Evolutionary conservation across 306 rosid genomes (phyloP).

Genomic region (Abrus pulchellus): DNA sequence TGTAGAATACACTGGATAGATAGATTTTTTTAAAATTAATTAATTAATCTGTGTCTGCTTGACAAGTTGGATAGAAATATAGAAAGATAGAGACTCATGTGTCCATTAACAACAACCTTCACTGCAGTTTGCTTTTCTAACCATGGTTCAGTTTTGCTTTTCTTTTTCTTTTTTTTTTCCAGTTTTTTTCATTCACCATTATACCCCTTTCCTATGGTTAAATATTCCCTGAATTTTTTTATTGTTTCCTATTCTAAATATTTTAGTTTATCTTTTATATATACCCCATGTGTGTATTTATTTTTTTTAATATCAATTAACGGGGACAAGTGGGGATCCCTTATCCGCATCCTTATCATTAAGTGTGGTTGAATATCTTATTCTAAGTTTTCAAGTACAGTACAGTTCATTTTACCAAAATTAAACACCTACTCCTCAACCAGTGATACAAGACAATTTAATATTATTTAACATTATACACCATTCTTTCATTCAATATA

Average conservation of each 20-base stretch:
- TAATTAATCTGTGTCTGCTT: slow-evolving; percentile 30
- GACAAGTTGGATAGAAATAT: slow-evolving; percentile 40
- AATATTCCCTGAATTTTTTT: not conserved
- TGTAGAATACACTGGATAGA: slow-evolving; percentile 32
- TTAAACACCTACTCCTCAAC: slow-evolving; percentile 29
- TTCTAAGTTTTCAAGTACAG: slow-evolving; percentile 15
- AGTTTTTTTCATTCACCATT: slow-evolving; percentile 16
- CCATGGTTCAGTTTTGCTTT: slow-evolving; percentile 38
- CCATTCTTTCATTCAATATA: not conserved
- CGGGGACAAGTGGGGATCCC: not conserved
- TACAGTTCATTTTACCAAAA: slow-evolving; percentile 35
- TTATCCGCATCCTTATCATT: slow-evolving; percentile 20
- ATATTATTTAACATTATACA: slow-evolving; percentile 47
- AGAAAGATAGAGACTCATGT: slow-evolving; percentile 17
- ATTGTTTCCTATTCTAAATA: not conserved
- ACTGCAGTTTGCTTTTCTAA: slow-evolving; percentile 48
- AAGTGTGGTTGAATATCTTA: slow-evolving; percentile 45
- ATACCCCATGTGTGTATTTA: slow-evolving; percentile 1
- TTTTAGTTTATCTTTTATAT: not conserved
- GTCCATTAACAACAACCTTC: slow-evolving; percentile 42
- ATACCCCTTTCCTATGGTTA: slow-evolving; percentile 28
- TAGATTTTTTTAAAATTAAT: slow-evolving; percentile 12
- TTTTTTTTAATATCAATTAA: not conserved
- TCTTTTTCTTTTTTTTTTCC: slow-evolving; percentile 8
- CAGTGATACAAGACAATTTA: not conserved